Evolutionary conservation across 495 filamentous ascomycete genomes (phyloP), one percentile per base, ranked within the genome.

Genomic region (Trichodelitschia bisporula): DNA sequence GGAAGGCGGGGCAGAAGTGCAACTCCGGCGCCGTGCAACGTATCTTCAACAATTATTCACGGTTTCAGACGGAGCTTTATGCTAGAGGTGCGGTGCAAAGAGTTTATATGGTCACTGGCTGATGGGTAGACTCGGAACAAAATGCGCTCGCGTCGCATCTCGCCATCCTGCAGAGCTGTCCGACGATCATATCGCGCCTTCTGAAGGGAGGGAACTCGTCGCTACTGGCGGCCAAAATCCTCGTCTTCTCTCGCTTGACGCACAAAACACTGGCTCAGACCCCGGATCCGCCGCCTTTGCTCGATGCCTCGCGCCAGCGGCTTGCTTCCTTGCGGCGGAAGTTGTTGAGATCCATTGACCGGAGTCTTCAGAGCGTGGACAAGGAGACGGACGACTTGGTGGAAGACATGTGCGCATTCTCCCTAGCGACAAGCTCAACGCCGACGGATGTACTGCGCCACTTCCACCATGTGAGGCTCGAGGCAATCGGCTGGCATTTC

Each of bases 401-500:
- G 10, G 58, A 78, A 41, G 64, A 65, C 9, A 58, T 95, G 45
- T 69, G 66, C 20, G 84, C 84, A 4, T 90, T 80, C 43, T 76
- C 74, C 30, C 55, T 97, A 14, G 67, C 69, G 1, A 86, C 75
- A 4, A 89, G 68, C 40, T 78, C 77, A 5, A 77, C 77, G 0
- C 69, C 77, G 0, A 64, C 66, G 31, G 82, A 93, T 43, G 70
- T 77, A 0, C 54, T 97, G 18, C 55, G 66, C 10, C 72, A 89
- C 50, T 93, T 95, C 45, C 61, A 89, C 26, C 57, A 67, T 33
- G 58, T 83, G 8, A 65, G 89, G 13, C 57, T 65, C 20, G 63
- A 72, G 31, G 62, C 64, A 0, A 71, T 89, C 20, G 6, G 6
- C 6, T 8, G 10, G 10, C 10, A 13, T 6, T 8, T 13, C 15